These are phyloP conservation scores for Sugiyamaella mastotermitis DNA, from an alignment of 805 yeast species.

Conservation along the genomic window DNA sequence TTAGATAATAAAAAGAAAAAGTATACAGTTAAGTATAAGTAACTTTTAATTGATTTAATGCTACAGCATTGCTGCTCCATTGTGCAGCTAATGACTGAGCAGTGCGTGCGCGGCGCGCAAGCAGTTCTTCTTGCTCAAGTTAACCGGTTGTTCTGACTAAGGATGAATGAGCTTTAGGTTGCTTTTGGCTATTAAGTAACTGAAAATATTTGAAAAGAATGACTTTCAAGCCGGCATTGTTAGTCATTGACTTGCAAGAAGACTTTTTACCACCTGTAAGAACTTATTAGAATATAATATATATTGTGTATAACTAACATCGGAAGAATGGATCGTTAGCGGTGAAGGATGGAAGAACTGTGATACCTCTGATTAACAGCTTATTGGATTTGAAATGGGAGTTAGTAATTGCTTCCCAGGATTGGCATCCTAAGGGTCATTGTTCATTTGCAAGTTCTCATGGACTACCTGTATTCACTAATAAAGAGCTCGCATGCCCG, in stretches of 20 bases:
- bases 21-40: too few species aligned
- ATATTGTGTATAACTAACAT: conserved; percentile 2
- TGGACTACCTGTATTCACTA: conserved; percentile 43
- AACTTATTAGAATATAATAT: neutral
- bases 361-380: conserved; percentile 47
- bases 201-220: too few species aligned
- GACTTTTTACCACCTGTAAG: conserved; percentile 70
- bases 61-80: too few species aligned
- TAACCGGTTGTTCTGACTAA: too few species aligned
- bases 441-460: conserved; percentile 77
- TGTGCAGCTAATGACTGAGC: too few species aligned
- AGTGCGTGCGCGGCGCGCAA: too few species aligned
- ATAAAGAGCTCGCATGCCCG: conserved; percentile 48
- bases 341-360: conserved; percentile 54
- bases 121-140: too few species aligned
- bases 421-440: conserved; percentile 83
- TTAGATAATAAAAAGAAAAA: too few species aligned
- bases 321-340: conserved; percentile 66
- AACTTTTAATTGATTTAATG: too few species aligned
- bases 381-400: conserved; percentile 50
- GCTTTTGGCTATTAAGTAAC: too few species aligned
- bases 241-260: conserved; percentile 77
- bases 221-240: conserved; percentile 41
- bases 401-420: conserved; percentile 66
- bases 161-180: too few species aligned